These are phyloP conservation scores for Aspergillus steynii DNA, from an alignment of 495 filamentous ascomycete species.

Conservation along the genomic window DNA sequence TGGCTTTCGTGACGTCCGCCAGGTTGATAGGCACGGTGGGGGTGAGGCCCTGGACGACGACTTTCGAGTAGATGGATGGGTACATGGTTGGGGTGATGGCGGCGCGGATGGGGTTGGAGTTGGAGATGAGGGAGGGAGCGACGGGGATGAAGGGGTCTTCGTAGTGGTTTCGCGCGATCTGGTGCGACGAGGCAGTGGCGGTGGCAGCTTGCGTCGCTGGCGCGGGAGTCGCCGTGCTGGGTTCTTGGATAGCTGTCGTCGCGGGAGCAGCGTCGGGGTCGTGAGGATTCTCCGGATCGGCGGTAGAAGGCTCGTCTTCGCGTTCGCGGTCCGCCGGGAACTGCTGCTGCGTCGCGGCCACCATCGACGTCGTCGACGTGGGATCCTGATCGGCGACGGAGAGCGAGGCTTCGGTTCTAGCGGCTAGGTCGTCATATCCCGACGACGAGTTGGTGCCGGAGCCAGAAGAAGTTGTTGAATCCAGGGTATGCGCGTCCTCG, in stretches of 20 bases:
- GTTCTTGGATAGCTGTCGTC: background rate
- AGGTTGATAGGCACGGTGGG: conserved; percentile 88
- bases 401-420: conserved; percentile 28
- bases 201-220: conserved; percentile 10
- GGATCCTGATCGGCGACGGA: conserved; percentile 27
- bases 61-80: conserved; percentile 82
- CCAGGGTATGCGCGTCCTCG: background rate
- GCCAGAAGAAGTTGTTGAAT: background rate
- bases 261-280: conserved; percentile 26
- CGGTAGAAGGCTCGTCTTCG: conserved; percentile 11
- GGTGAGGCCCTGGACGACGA: conserved; percentile 72
- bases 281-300: conserved; percentile 25
- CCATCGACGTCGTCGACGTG: background rate
- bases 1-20: conserved; percentile 71
- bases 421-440: conserved; percentile 27
- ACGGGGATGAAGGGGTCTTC: conserved; percentile 57
- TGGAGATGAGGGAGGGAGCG: conserved; percentile 65
- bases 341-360: conserved; percentile 2
- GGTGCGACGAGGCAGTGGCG: background rate
- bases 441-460: background rate
- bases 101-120: conserved; percentile 67
- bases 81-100: conserved; percentile 73
- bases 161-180: conserved; percentile 10
- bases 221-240: conserved; percentile 9
- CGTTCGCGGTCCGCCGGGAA: conserved; percentile 23